Evolutionary conservation across 805 yeast species (phyloP).

Genomic region (Yamadazyma nakazawae): DNA sequence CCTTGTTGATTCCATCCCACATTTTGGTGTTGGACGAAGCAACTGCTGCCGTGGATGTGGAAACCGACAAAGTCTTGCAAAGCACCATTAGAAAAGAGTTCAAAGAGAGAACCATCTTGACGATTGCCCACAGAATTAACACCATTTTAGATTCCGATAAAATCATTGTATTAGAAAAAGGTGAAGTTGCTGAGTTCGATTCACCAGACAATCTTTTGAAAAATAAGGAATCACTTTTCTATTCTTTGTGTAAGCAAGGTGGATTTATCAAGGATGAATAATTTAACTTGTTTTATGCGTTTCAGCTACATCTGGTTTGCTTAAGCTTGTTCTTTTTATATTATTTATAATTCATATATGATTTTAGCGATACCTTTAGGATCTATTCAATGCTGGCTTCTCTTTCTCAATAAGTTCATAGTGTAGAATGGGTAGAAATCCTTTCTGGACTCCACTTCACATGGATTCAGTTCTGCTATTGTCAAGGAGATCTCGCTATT

Average conservation of each 20-base stretch:
- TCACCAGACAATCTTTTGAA: slow-evolving; percentile 64
- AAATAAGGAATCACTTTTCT: slow-evolving; percentile 67
- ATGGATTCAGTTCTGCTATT: slow-evolving; percentile 25
- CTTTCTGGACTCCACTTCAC: slow-evolving; percentile 30
- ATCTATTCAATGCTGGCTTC: slow-evolving; percentile 52
- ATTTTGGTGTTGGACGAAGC: slow-evolving; percentile 79
- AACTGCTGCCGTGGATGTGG: slow-evolving; percentile 86
- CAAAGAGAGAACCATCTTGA: slow-evolving; percentile 71
- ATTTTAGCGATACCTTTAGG: background rate
- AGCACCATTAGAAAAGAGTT: slow-evolving; percentile 75
- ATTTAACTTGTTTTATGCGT: background rate
- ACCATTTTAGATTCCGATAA: slow-evolving; percentile 80
- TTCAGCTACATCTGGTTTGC: no score
- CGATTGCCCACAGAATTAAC: slow-evolving; percentile 82
- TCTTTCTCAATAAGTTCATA: slow-evolving; percentile 51
- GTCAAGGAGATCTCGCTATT: background rate
- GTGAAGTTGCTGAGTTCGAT: slow-evolving; percentile 74
- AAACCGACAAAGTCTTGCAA: slow-evolving; percentile 75
- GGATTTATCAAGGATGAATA: slow-evolving; percentile 46
- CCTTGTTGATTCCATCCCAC: slow-evolving; percentile 56
- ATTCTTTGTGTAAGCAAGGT: slow-evolving; percentile 77
- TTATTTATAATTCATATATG: no score
- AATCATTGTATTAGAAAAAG: slow-evolving; percentile 72
- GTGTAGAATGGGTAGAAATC: slow-evolving; percentile 50
- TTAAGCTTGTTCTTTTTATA: no score